These are phyloP conservation scores for Umbelopsis sp. DNA, from an alignment of 192 early-diverging fungal species.

Conservation along the genomic window DNA sequence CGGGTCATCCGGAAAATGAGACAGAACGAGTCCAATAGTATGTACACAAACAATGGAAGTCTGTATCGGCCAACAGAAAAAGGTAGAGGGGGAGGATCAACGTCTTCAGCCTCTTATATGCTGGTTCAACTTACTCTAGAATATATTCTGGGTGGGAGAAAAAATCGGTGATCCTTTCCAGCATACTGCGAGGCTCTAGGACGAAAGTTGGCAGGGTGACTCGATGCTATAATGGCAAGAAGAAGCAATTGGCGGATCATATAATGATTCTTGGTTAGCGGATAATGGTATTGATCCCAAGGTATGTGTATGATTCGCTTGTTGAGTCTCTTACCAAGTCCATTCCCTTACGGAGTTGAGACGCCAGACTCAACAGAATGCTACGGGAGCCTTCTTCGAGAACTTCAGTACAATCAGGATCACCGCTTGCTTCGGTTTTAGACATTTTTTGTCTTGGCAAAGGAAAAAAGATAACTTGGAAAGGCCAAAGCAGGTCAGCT, in stretches of 20 bases:
- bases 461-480: neutral
- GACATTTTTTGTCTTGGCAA: slow-evolving; percentile 8
- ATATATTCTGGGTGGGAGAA: slow-evolving; percentile 88
- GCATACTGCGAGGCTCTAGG: slow-evolving; percentile 91
- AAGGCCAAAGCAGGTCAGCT: neutral
- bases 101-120: neutral
- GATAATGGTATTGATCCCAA: neutral
- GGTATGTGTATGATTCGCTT: neutral
- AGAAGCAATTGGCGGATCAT: neutral
- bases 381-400: slow-evolving; percentile 84
- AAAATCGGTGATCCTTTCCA: slow-evolving; percentile 96
- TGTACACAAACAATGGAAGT: neutral
- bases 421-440: slow-evolving; percentile 16
- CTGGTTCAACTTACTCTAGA: slow-evolving; percentile 63
- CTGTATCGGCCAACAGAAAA: neutral
- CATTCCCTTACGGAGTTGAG: slow-evolving; percentile 87
- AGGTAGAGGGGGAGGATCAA: neutral
- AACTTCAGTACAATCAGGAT: slow-evolving; percentile 63
- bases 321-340: slow-evolving; percentile 56
- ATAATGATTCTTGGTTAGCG: too few relatives aligned
- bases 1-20: neutral
- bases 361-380: slow-evolving; percentile 87
- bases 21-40: neutral
- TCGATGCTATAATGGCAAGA: slow-evolving; percentile 46
- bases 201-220: slow-evolving; percentile 98